Percentiles rank a stretch among this genome's conserved stretches.
These are phyloP conservation scores for Umbelopsis isabellina DNA, from an alignment of 192 early-diverging fungal genomes.

Conservation along the genomic window DNA sequence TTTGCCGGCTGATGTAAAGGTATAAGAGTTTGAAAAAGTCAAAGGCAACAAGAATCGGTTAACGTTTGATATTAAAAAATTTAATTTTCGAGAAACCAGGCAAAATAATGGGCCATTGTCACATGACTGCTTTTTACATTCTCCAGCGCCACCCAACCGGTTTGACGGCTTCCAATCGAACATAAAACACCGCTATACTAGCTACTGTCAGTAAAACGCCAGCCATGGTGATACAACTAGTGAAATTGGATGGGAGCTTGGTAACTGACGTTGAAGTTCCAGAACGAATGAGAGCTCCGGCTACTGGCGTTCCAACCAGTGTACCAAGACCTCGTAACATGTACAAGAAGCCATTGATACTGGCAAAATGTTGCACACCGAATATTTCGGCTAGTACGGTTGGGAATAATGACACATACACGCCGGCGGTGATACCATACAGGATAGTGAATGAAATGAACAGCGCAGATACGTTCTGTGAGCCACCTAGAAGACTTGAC, in stretches of 20 bases:
- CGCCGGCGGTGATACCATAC: slow-evolving; percentile 52
- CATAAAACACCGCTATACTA: neutral
- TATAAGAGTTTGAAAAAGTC: no score
- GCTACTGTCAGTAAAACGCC: slow-evolving; percentile 2
- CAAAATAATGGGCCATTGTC: no score
- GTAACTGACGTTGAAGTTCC: neutral
- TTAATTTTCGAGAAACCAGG: no score
- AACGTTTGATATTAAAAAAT: no score
- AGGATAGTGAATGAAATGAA: slow-evolving; percentile 46
- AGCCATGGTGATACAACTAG: slow-evolving; percentile 16
- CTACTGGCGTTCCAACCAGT: slow-evolving; percentile 48
- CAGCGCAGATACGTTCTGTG: neutral
- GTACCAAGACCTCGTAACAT: slow-evolving; percentile 47
- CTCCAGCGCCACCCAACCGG: slow-evolving; percentile 2
- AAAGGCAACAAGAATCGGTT: no score
- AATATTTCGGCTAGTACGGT: slow-evolving; percentile 51
- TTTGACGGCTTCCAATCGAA: slow-evolving; percentile 1
- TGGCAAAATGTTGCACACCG: slow-evolving; percentile 54
- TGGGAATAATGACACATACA: slow-evolving; percentile 48
- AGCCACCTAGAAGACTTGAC: slow-evolving; percentile 39
- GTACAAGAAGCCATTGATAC: slow-evolving; percentile 54
- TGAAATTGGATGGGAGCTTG: slow-evolving; percentile 14
- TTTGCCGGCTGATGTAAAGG: no score
- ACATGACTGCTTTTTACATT: neutral
- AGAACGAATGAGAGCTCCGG: slow-evolving; percentile 43